These are phyloP conservation scores for Alternaria viburni DNA, from an alignment of 2,329 filamentous ascomycete species.

Conservation along the genomic window DNA sequence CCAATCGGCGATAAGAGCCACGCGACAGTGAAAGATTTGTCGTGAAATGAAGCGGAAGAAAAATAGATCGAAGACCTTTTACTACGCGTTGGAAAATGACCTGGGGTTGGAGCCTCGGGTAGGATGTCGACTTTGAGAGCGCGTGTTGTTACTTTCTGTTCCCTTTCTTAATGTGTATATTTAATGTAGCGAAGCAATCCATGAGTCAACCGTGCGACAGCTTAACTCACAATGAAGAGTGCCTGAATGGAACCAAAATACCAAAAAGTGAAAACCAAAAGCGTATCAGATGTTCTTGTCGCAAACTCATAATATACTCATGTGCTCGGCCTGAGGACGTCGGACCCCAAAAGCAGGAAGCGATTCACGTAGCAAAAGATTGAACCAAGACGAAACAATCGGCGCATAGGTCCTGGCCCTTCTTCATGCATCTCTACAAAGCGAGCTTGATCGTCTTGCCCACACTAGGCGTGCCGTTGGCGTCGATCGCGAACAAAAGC, in stretches of 20 bases:
- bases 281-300: neutral
- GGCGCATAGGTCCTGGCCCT: neutral
- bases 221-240: neutral
- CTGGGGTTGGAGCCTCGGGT: neutral
- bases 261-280: neutral
- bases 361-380: neutral
- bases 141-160: neutral
- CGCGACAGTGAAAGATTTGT: neutral
- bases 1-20: neutral
- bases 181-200: neutral
- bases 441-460: conserved; percentile 50
- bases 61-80: neutral
- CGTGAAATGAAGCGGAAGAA: neutral
- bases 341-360: neutral
- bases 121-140: neutral
- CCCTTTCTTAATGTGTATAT: neutral
- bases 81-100: neutral
- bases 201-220: neutral
- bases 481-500: conserved; percentile 60
- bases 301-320: neutral
- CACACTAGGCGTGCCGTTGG: conserved; percentile 55
- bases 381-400: neutral
- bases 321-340: neutral
- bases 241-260: neutral
- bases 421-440: neutral